Conservation (phyloP, 805 yeast species). For the Candida koratica region DNA sequence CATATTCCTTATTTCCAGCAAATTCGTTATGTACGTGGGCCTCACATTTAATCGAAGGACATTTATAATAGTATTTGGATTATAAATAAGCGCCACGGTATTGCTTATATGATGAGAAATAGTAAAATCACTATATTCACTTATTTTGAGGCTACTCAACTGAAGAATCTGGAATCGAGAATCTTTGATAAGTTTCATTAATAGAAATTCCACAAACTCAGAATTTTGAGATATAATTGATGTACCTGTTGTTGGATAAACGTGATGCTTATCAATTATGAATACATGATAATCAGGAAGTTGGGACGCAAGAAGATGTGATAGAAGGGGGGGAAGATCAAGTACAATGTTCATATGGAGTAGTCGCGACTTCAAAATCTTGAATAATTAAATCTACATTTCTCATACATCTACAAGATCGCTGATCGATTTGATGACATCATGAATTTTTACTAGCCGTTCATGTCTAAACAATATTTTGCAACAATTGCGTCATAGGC, state of each 20-base stretch:
- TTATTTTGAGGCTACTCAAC: conserved; percentile 1
- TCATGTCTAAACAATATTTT: too few relatives aligned
- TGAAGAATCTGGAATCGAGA: conserved; percentile 1
- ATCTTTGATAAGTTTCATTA: neutral
- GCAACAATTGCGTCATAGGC: neutral
- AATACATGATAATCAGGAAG: neutral
- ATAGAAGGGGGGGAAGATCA: conserved; percentile 7
- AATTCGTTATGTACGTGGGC: neutral
- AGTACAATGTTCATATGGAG: conserved; percentile 6
- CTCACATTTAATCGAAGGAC: neutral
- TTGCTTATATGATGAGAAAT: neutral
- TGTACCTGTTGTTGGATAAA: conserved; percentile 6
- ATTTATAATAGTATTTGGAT: conserved; percentile 1
- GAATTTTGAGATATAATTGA: conserved; percentile 1
- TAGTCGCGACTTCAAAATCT: too few relatives aligned
- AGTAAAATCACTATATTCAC: conserved; percentile 3
- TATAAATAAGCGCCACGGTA: conserved; percentile 1
- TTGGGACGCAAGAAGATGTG: conserved; percentile 3
- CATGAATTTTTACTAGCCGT: too few relatives aligned
- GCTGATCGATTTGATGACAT: too few relatives aligned
- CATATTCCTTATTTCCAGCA: neutral
- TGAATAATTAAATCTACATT: too few relatives aligned
- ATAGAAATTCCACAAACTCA: neutral
- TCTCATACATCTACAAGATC: too few relatives aligned
- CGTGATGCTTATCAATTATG: neutral